A percentile compares a stretch with the other conserved stretches of the same genome.
Evolutionary conservation across 2,329 filamentous ascomycete species (phyloP).

Genomic region (Alternaria atra): DNA sequence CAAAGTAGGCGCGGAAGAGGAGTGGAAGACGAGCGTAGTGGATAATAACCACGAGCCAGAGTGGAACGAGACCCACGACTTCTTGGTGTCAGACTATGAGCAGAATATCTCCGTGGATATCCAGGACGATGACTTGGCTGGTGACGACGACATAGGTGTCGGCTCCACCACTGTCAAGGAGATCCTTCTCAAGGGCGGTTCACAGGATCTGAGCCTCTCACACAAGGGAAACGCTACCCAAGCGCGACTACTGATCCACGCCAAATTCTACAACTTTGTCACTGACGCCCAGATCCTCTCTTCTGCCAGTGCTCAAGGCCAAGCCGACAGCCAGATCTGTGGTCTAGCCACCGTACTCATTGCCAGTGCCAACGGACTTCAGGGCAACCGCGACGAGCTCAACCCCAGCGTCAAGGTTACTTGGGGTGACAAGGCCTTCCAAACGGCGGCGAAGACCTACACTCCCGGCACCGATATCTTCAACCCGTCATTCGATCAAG

Average conservation of each 20-base stretch:
- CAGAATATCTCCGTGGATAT: constrained; percentile 55
- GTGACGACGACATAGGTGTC: constrained; percentile 58
- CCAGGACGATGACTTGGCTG: constrained; percentile 55
- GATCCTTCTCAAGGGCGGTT: constrained; percentile 54
- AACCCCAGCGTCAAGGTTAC: constrained; percentile 58
- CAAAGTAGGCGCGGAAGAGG: constrained; percentile 54
- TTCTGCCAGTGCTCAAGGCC: constrained; percentile 33
- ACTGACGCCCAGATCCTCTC: constrained; percentile 46
- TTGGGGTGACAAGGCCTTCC: constrained; percentile 55
- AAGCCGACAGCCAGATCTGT: constrained; percentile 42
- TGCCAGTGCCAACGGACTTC: constrained; percentile 54
- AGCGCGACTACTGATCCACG: constrained; percentile 50
- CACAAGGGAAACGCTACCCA: constrained; percentile 52
- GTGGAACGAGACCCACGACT: constrained; percentile 62
- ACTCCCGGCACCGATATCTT: constrained; percentile 58
- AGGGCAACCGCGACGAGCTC: constrained; percentile 55
- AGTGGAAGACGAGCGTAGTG: constrained; percentile 56
- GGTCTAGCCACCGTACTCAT: constrained; percentile 58
- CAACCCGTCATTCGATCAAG: constrained; percentile 59
- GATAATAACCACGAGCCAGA: constrained; percentile 55
- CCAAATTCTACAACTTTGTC: constrained; percentile 56
- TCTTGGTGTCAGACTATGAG: constrained; percentile 58
- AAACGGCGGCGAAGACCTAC: constrained; percentile 55
- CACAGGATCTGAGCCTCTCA: constrained; percentile 52
- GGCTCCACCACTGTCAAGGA: constrained; percentile 54